Base-by-base conservation (phyloP, 2,329 filamentous ascomycete genomes). In the Trichoderma afroharzianum region DNA sequence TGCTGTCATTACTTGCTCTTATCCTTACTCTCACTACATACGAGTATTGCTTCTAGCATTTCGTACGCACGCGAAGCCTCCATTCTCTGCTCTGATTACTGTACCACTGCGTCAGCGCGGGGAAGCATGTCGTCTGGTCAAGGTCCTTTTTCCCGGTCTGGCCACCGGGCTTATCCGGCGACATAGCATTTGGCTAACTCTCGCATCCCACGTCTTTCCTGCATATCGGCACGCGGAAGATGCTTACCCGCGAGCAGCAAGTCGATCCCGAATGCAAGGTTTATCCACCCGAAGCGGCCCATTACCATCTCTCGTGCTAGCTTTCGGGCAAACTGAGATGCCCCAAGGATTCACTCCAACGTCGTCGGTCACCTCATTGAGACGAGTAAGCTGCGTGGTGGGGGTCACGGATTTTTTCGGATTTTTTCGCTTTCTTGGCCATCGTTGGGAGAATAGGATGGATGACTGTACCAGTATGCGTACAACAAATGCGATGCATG, bases 61-160 rank as follows among this genome's bases (percentile, higher is more conserved):
- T 21, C n/a, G 21, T 32, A 33, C 11, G 18, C 30, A 59, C 11
- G n/a, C 5, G 57, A 33, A 59, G 18, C 57, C n/a, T 32, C 9
- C 57, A 59, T n/a, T 33, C 57, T 62, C 26, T 61, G 21, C 30
- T 24, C 15, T 62, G 67, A 69, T 61, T 69, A 69, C 39, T 12
- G 58, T 63, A 43, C 32, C 24, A 70, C 68, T 70, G 59, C 30
- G 59, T 57, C 59, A 43, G 59, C 68, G 68, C 68, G 68, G 59
- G 68, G 68, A 63, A 70, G 68, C 68, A 50, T 70, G 68, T 70
- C 59, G 59, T 63, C 28, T 36, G 68, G 58, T 70, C 59, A 59
- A 57, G 59, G 39, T 36, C 21, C 11, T 28, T 33, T 53, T 28
- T 69, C 57, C 64, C 14, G 55, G 63, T 24, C 63, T 36, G 39